Evolutionary conservation across 106 monocot species (phyloP).

Genomic region (Dendrobium huoshanense): DNA sequence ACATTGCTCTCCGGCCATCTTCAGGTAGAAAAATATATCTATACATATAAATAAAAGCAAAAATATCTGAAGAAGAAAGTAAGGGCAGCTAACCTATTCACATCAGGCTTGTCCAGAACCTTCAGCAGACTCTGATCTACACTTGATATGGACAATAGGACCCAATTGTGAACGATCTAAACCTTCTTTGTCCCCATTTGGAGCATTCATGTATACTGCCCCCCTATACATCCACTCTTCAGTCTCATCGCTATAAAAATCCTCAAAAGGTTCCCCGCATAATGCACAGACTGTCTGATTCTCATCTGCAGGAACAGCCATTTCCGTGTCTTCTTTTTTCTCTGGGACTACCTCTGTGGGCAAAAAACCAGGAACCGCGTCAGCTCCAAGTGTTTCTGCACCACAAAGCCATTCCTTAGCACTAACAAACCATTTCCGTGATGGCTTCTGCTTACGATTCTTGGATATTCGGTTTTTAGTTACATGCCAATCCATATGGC

Average conservation of each 20-base stretch:
- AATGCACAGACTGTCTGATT: conserved; percentile 82
- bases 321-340: conserved; percentile 65
- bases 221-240: conserved; percentile 99
- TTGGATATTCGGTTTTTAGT: conserved; percentile 75
- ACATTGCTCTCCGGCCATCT: neutral
- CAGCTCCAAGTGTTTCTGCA: conserved; percentile 75
- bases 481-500: conserved; percentile 99
- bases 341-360: conserved; percentile 59
- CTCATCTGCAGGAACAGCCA: conserved; percentile 88
- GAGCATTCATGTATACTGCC: conserved; percentile 83
- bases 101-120: conserved; percentile 23
- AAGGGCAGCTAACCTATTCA: conserved; percentile 33
- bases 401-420: conserved; percentile 86
- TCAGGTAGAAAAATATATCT: neutral
- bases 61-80: conserved; percentile 4
- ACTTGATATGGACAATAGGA: conserved; percentile 92
- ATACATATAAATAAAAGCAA: neutral
- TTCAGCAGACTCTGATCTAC: conserved; percentile 58
- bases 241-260: conserved; percentile 92
- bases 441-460: conserved; percentile 86
- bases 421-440: conserved; percentile 94
- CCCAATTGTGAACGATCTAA: conserved; percentile 60
- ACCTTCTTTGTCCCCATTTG: conserved; percentile 53
- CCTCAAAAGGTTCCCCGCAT: conserved; percentile 91
- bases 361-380: conserved; percentile 70